Conservation (phyloP, 2,329 filamentous ascomycete species). For the Venturia aucupariae region DNA sequence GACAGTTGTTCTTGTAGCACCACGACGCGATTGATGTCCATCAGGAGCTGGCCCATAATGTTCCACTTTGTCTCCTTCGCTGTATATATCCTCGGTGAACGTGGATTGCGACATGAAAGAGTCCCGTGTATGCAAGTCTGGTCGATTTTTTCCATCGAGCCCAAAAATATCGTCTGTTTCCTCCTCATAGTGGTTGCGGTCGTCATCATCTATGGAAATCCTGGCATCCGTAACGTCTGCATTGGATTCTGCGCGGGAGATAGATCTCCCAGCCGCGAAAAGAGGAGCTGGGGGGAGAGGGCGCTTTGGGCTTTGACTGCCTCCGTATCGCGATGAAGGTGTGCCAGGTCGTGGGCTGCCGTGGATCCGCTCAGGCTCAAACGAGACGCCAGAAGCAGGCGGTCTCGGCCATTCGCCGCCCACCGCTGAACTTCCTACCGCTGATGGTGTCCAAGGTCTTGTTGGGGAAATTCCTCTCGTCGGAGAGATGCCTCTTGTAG, state of each 20-base stretch:
- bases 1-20: constrained; percentile 67
- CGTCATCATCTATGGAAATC: constrained; percentile 54
- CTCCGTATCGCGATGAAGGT: constrained; percentile 78
- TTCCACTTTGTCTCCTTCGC: constrained; percentile 34
- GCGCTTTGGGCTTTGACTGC: constrained; percentile 66
- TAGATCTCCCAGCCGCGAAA: constrained; percentile 50
- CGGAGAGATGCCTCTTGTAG: constrained; percentile 47
- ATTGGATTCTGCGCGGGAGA: constrained; percentile 32
- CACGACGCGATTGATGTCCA: constrained; percentile 77
- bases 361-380: constrained; percentile 82
- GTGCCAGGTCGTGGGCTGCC: constrained; percentile 86
- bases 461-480: constrained; percentile 42
- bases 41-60: constrained; percentile 83
- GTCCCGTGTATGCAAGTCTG: constrained; percentile 52
- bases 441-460: constrained; percentile 43
- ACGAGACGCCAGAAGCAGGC: constrained; percentile 60
- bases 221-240: constrained; percentile 49
- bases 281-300: constrained; percentile 83
- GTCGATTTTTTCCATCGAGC: constrained; percentile 46
- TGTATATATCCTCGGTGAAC: constrained; percentile 42
- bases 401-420: constrained; percentile 60
- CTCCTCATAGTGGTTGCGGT: constrained; percentile 22
- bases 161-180: constrained; percentile 65
- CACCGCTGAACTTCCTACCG: constrained; percentile 28
- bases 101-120: constrained; percentile 55